Conservation (phyloP, 2,329 filamentous ascomycete genomes). For the Passalora sequoiae region DNA sequence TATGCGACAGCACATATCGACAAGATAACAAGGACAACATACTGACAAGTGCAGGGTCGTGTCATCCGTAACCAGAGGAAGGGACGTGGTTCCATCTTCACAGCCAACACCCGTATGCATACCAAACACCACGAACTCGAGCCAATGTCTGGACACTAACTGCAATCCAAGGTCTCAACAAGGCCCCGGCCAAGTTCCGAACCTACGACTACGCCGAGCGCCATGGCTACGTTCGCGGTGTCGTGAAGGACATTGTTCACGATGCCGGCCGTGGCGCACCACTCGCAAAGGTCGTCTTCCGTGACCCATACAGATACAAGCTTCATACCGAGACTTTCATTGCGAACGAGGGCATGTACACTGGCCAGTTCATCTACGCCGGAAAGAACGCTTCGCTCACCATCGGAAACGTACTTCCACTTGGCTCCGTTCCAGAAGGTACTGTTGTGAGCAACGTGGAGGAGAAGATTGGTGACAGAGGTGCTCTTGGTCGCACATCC, state of each 20-base stretch:
- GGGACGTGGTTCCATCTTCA: slow-evolving; percentile 74
- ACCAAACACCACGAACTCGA: slow-evolving; percentile 5
- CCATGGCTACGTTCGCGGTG: slow-evolving; percentile 94
- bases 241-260: slow-evolving; percentile 99
- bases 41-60: slow-evolving; percentile 48
- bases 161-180: slow-evolving; percentile 75
- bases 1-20: no score
- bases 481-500: slow-evolving; percentile 90
- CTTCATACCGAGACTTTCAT: slow-evolving; percentile 98
- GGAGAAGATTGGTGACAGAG: slow-evolving; percentile 97
- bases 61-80: slow-evolving; percentile 72
- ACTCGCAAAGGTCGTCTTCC: slow-evolving; percentile 94
- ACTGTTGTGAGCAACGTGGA: slow-evolving; percentile 99
- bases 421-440: slow-evolving; percentile 94
- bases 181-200: slow-evolving; percentile 92
- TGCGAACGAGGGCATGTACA: slow-evolving; percentile 99
- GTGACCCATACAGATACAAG: slow-evolving; percentile 98
- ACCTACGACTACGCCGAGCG: slow-evolving; percentile 74
- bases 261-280: slow-evolving; percentile 97
- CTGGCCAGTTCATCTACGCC: slow-evolving; percentile 99
- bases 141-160: slow-evolving; percentile 27
- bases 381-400: slow-evolving; percentile 97
- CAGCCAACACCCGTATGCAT: slow-evolving; percentile 35
- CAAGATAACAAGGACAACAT: no score
- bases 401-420: slow-evolving; percentile 94